A percentile compares a stretch with the other conserved stretches of the same genome.
Conservation (phyloP, 73 alveolate species). For the Paramecium octaurelia region DNA sequence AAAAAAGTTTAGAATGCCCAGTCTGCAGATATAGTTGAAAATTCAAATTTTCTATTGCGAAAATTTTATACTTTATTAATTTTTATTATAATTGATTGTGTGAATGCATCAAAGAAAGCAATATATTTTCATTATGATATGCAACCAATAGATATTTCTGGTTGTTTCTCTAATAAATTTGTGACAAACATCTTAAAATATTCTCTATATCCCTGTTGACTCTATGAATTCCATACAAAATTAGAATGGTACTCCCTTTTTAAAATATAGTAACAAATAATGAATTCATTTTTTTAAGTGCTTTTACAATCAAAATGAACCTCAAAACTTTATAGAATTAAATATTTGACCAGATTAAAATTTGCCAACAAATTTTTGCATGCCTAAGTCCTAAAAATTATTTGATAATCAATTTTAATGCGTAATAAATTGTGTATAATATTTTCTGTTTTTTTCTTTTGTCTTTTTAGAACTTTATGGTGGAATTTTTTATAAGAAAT, state of each 20-base stretch:
- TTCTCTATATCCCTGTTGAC: background rate
- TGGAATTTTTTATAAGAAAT: background rate
- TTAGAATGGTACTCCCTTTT: too few relatives aligned
- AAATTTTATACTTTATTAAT: background rate
- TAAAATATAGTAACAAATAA: too few relatives aligned
- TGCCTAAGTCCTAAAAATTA: too few relatives aligned
- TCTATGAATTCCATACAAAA: background rate
- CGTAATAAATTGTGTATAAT: too few relatives aligned
- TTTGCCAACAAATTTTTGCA: too few relatives aligned
- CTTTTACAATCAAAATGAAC: background rate
- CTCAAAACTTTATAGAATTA: background rate
- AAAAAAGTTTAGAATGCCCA: background rate
- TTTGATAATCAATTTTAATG: too few relatives aligned
- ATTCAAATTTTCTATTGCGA: background rate
- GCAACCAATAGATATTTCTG: background rate
- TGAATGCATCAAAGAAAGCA: background rate
- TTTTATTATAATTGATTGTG: background rate
- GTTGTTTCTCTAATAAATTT: background rate
- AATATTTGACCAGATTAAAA: too few relatives aligned
- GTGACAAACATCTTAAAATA: too few relatives aligned
- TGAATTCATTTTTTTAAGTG: background rate
- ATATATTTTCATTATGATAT: background rate
- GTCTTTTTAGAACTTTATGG: background rate
- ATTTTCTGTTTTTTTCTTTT: too few relatives aligned
- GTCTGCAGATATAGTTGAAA: slow-evolving; percentile 12